Conservation (phyloP, 805 yeast species). For the Barnettozyma salicaria region DNA sequence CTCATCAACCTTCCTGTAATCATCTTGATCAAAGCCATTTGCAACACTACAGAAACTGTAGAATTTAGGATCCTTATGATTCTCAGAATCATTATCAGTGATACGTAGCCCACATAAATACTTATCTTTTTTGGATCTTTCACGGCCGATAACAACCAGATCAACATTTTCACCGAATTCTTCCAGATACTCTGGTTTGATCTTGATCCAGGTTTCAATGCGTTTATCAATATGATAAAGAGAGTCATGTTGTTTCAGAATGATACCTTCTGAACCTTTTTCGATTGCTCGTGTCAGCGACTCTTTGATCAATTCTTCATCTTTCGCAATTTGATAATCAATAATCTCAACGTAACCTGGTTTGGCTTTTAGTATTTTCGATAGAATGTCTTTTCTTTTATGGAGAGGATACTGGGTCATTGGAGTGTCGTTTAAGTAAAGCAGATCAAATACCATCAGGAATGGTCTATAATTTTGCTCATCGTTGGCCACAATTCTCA, state of each 20-base stretch:
- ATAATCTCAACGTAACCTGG: slow-evolving; percentile 43
- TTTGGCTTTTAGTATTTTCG: slow-evolving; percentile 37
- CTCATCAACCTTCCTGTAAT: slow-evolving; percentile 52
- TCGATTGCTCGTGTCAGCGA: slow-evolving; percentile 55
- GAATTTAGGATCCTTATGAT: slow-evolving; percentile 31
- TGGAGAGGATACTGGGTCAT: slow-evolving; percentile 48
- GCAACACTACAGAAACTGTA: slow-evolving; percentile 74
- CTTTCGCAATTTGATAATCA: slow-evolving; percentile 32
- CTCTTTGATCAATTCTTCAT: slow-evolving; percentile 46
- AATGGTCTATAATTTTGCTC: slow-evolving; percentile 41
- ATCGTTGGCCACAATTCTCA: slow-evolving; percentile 29
- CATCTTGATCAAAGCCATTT: slow-evolving; percentile 70
- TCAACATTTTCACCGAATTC: slow-evolving; percentile 87
- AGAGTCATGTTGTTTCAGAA: slow-evolving; percentile 59
- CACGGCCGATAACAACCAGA: slow-evolving; percentile 70
- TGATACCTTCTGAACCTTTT: slow-evolving; percentile 72
- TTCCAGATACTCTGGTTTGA: slow-evolving; percentile 85
- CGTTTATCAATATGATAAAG: slow-evolving; percentile 58
- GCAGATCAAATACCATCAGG: slow-evolving; percentile 64
- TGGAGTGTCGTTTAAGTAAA: slow-evolving; percentile 62
- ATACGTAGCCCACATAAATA: slow-evolving; percentile 68
- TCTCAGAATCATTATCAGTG: slow-evolving; percentile 29
- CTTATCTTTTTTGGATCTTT: slow-evolving; percentile 60
- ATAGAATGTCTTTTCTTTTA: slow-evolving; percentile 50
- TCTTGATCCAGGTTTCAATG: slow-evolving; percentile 70